These are phyloP conservation scores for Triangularia verruculosa DNA, from an alignment of 2,329 filamentous ascomycete species.

Conservation along the genomic window DNA sequence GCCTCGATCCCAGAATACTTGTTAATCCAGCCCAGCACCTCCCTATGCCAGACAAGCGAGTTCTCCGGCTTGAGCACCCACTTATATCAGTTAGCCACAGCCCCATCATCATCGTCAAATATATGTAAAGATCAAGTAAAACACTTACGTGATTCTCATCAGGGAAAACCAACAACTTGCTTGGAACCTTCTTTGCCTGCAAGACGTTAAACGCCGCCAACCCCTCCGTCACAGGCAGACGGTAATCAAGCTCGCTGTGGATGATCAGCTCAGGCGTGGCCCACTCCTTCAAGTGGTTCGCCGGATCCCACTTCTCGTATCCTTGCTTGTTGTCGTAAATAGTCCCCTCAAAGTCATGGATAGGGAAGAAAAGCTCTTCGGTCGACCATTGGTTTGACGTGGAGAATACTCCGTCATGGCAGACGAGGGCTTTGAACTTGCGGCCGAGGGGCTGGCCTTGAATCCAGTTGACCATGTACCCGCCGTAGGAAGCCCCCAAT, in stretches of 20 bases:
- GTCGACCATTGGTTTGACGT: slow-evolving; percentile 62
- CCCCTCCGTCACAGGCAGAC: slow-evolving; percentile 80
- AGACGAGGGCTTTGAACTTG: slow-evolving; percentile 83
- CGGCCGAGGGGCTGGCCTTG: slow-evolving; percentile 81
- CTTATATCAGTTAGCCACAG: slow-evolving; percentile 52
- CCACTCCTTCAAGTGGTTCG: slow-evolving; percentile 66
- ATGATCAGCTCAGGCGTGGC: slow-evolving; percentile 80
- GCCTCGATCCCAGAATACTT: slow-evolving; percentile 51
- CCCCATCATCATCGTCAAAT: slow-evolving; percentile 37
- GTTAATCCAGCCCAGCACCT: slow-evolving; percentile 77
- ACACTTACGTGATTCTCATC: slow-evolving; percentile 64
- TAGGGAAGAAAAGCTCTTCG: slow-evolving; percentile 68
- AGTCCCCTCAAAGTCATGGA: slow-evolving; percentile 64
- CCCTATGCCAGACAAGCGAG: slow-evolving; percentile 81
- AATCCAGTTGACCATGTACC: slow-evolving; percentile 86
- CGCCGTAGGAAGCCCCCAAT: slow-evolving; percentile 71
- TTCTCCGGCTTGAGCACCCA: slow-evolving; percentile 93
- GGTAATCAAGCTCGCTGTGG: slow-evolving; percentile 87
- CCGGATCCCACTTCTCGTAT: slow-evolving; percentile 70
- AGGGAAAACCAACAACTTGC: slow-evolving; percentile 76
- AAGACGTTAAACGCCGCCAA: slow-evolving; percentile 82
- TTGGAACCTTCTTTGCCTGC: slow-evolving; percentile 71
- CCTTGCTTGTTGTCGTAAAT: slow-evolving; percentile 59
- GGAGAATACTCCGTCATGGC: slow-evolving; percentile 83
- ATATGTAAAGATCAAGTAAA: slow-evolving; percentile 55